Evolutionary conservation across 768 basidiomycete genomes (phyloP).

Genomic region (Boletus pseudo-olivaceus): DNA sequence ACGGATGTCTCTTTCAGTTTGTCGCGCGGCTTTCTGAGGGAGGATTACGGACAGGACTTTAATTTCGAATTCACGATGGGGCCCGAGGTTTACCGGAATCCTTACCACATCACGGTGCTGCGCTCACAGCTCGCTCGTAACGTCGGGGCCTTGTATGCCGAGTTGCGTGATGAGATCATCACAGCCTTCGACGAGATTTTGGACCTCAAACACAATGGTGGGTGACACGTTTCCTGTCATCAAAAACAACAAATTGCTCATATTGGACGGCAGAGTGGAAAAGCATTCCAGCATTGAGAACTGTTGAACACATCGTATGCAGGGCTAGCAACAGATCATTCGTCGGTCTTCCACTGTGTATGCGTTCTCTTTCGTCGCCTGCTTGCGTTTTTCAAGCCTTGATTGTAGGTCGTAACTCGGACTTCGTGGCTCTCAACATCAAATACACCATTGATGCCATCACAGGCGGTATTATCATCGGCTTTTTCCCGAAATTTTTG

Average conservation of each 20-base stretch:
- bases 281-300: conserved; percentile 25
- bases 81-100: conserved; percentile 21
- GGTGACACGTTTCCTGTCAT: conserved; percentile 2
- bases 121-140: conserved; percentile 35
- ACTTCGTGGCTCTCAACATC: conserved; percentile 30
- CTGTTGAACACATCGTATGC: conserved; percentile 34
- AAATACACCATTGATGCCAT: conserved; percentile 10
- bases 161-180: conserved; percentile 43
- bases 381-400: background rate
- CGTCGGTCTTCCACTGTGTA: conserved; percentile 48
- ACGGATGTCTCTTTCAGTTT: background rate
- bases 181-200: conserved; percentile 39
- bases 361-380: background rate
- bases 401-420: conserved; percentile 36
- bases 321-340: conserved; percentile 44
- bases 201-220: conserved; percentile 10
- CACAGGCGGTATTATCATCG: conserved; percentile 15
- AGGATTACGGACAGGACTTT: conserved; percentile 27
- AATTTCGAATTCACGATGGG: conserved; percentile 38
- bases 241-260: background rate
- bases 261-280: conserved; percentile 37
- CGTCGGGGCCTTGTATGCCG: conserved; percentile 35
- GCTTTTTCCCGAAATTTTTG: conserved; percentile 31
- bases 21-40: background rate
- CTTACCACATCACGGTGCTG: conserved; percentile 28